Evolutionary conservation across 2,329 filamentous ascomycete genomes (phyloP), one percentile per base, ranked within the genome.

Genomic region (Fusarium sp.): DNA sequence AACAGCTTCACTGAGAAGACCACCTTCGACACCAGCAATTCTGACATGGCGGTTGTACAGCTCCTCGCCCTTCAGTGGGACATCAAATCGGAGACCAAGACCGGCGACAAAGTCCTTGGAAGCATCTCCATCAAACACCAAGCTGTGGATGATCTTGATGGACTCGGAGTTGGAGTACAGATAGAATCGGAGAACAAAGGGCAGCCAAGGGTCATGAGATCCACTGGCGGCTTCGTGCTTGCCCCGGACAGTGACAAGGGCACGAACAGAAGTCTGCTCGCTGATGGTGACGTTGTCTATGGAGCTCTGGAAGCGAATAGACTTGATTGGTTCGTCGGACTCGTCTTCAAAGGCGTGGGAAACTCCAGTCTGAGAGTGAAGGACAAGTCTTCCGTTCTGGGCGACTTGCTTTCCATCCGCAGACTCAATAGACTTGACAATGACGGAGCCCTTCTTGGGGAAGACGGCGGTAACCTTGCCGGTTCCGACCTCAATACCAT

Each of bases 31-130:
- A 14, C 89, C 89, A 0, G 88, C 86, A 22, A 92, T 82, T 10
- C 89, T 82, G 7, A 92, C 78, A 64, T 92, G 90, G 3, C 89
- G 88, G 77, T 92, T 85, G 75, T 90, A 90, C 8, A 87, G 75
- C 67, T 89, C 83, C 40, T 89, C 86, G 0, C 80, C 84, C 3
- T 81, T 80, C 0, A 92, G 81, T 0, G 90, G 89, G 1, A 92
- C 85, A 11, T 86, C 81, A 49, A 91, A 90, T 2, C 83, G 84
- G 11, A 91, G 79, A 2, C 89, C 89, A 4, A 91, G 81, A 0
- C 86, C 88, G 0, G 84, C 81, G 62, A 91, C 85, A 70, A 90
- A 89, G 64, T 89, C 85, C 24, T 83, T 82, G 5, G 84, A 79
- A 1, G 84, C 77, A 6, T 87, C 81, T 3, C 85, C 86, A 44